phyloP scores from a whole-genome alignment of 495 filamentous ascomycete species.

The Penicillium waksmanii region DNA sequence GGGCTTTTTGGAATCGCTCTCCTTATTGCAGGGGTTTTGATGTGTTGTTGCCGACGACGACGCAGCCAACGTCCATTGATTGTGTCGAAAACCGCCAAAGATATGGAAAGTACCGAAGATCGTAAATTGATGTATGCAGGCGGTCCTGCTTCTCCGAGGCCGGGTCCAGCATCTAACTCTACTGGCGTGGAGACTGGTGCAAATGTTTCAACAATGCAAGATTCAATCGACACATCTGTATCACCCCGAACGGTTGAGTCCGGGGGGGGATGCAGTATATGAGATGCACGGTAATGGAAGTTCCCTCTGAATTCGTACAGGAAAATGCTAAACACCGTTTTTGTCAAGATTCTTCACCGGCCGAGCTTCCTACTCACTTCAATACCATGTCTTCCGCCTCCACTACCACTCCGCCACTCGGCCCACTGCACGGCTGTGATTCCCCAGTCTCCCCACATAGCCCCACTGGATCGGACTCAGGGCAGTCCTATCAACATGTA shows the following conservation, averaged over 20 bases:
- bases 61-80: neutral
- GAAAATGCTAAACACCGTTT: neutral
- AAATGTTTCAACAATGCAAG: slow-evolving; percentile 4
- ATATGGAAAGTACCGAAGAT: slow-evolving; percentile 11
- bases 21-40: slow-evolving; percentile 53
- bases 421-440: neutral
- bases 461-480: slow-evolving; percentile 7
- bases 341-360: slow-evolving; percentile 23
- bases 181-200: slow-evolving; percentile 14
- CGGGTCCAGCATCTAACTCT: slow-evolving; percentile 18
- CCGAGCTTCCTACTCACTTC: slow-evolving; percentile 22
- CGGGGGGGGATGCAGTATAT: slow-evolving; percentile 23
- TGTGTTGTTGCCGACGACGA: slow-evolving; percentile 57
- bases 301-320: neutral
- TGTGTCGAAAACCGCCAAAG: neutral
- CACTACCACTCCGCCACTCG: neutral
- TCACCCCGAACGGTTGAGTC: slow-evolving; percentile 27
- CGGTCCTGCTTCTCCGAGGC: slow-evolving; percentile 15
- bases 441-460: slow-evolving; percentile 16
- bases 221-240: slow-evolving; percentile 29
- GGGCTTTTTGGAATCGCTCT: slow-evolving; percentile 64
- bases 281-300: slow-evolving; percentile 26
- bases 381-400: slow-evolving; percentile 9
- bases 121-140: slow-evolving; percentile 19
- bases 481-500: slow-evolving; percentile 4